A percentile compares a stretch with the other conserved stretches of the same genome.
These are phyloP conservation scores for Thermochaetoides thermophila DNA, from an alignment of 495 filamentous ascomycete genomes.

Conservation along the genomic window DNA sequence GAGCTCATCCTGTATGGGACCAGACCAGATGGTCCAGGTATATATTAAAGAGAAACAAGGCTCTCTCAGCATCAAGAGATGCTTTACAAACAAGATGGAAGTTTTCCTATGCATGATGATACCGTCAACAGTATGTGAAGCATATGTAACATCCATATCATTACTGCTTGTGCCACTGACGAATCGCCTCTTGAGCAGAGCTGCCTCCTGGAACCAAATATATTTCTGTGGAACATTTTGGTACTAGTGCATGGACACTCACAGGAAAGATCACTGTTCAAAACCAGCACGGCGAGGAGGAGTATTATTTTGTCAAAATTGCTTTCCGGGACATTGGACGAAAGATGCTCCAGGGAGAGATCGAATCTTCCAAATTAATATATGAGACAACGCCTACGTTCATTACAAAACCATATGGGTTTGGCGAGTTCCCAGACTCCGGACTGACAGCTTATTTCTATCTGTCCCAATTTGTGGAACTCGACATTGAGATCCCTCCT, in stretches of 20 bases:
- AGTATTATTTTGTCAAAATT: constrained; percentile 2
- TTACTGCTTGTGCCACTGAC: too few species aligned
- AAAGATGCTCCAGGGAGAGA: constrained; percentile 13
- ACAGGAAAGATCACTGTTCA: constrained; percentile 1
- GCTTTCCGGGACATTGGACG: constrained; percentile 1
- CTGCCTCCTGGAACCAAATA: too few species aligned
- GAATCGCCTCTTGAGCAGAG: too few species aligned
- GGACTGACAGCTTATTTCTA: constrained; percentile 10
- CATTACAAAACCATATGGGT: constrained; percentile 7
- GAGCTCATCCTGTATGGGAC: too few species aligned
- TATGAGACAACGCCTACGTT: constrained; percentile 9
- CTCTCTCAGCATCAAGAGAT: too few species aligned
- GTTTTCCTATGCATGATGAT: too few species aligned
- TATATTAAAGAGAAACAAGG: too few species aligned
- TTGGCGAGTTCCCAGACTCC: constrained; percentile 3
- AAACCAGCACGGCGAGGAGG: neutral
- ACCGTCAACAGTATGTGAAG: too few species aligned
- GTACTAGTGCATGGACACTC: neutral
- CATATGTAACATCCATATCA: too few species aligned
- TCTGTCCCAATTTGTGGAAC: constrained; percentile 9
- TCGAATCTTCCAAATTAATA: constrained; percentile 3
- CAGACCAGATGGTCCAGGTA: too few species aligned
- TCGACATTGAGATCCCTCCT: constrained; percentile 4
- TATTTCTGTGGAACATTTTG: neutral
- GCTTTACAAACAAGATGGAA: too few species aligned